Evolutionary conservation across 768 basidiomycete species (phyloP), one percentile per base, ranked within the genome.

Genomic region (Mycena floridula): DNA sequence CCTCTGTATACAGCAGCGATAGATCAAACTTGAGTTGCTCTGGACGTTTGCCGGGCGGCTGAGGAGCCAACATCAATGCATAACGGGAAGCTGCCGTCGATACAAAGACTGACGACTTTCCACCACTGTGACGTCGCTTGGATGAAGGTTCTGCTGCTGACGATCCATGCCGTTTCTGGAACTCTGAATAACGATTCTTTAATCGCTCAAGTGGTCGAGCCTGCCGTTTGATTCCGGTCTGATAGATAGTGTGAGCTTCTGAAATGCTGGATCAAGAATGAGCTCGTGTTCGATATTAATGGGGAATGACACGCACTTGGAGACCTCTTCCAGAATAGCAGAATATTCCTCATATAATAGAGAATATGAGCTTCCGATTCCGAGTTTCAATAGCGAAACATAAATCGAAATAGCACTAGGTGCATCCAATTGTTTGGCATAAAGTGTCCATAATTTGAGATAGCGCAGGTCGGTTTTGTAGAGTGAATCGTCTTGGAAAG

Each of bases 321-420:
- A 84, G 32, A 75, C 74, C 37, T 71, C 67, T 65, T 97, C 93
- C 44, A 95, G 69, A 3, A 82, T 70, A 27, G 72, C 65, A 2
- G 95, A 92, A 62, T 92, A 97, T 54, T 95, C 92, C 60, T 95
- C 91, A 56, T 96, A 99, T 38, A 96, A 66, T 37, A 85, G 66
- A 1, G 89, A 80, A 59, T 86, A 88, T 2, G 76, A 74, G 22
- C 76, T 82, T 8, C 89, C 91, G 56, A 93, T 83, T 35, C 81
- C 82, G 48, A 75, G 81, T 43, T 78, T 77, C 52, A 88, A 63
- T 42, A 93, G 64, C 61, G 81, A 83, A 22, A 79, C 76, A 64
- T 89, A 97, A 25, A 82, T 76, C 26, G 74, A 75, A 24, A 90
- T 74, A 37, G 79, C 79, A 15, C 74, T 71, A 3, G 83, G 70